These are phyloP conservation scores for Wickerhamomyces bovis DNA, from an alignment of 805 yeast genomes.

Conservation along the genomic window DNA sequence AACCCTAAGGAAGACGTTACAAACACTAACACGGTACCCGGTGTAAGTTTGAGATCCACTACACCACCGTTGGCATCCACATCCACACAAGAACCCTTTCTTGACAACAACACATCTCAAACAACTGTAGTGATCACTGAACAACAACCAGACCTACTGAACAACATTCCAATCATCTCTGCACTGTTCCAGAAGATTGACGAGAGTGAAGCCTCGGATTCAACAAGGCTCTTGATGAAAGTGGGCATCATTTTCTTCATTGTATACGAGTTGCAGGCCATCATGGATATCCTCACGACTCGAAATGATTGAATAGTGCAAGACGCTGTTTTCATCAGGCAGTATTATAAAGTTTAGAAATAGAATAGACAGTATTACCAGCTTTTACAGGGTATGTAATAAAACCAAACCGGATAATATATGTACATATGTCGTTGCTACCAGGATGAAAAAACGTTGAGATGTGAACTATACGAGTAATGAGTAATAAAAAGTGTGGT, in stretches of 20 bases:
- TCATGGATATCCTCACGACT: conserved; percentile 7
- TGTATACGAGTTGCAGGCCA: conserved; percentile 27
- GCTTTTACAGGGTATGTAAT: too few relatives aligned
- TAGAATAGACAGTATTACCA: too few relatives aligned
- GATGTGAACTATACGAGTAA: too few relatives aligned
- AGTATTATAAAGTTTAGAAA: background rate
- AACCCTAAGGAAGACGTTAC: background rate
- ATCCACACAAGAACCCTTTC: background rate
- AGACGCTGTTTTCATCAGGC: too few relatives aligned
- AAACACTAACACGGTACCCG: background rate
- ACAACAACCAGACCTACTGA: conserved; percentile 4
- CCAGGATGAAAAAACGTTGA: too few relatives aligned
- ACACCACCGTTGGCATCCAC: background rate
- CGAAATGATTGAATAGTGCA: background rate
- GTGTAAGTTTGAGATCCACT: background rate
- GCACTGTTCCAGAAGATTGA: conserved; percentile 11
- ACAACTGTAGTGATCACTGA: background rate
- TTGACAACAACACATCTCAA: background rate
- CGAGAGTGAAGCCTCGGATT: conserved; percentile 4
- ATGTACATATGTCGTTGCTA: too few relatives aligned
- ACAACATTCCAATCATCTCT: conserved; percentile 14
- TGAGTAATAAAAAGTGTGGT: too few relatives aligned
- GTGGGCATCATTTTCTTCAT: conserved; percentile 25
- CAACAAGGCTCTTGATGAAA: conserved; percentile 9
- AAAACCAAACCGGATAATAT: too few relatives aligned